phyloP scores from a whole-genome alignment of 2,329 filamentous ascomycete genomes.

The Xylaria sp. region DNA sequence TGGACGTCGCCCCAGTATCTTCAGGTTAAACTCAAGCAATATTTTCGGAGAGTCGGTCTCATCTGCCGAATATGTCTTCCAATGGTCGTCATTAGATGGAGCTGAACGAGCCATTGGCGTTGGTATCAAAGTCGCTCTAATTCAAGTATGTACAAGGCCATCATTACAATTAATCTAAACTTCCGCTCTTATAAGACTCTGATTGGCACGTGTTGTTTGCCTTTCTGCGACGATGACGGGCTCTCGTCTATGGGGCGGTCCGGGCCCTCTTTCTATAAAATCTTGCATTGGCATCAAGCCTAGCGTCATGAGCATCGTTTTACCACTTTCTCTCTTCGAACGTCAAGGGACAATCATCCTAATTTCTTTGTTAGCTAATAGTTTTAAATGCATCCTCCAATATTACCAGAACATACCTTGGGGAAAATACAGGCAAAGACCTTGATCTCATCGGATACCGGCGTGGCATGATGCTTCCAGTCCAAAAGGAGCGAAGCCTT shows the following conservation, averaged over 20 bases:
- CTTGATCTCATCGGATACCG: slow-evolving; percentile 90
- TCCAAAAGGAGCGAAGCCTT: slow-evolving; percentile 88
- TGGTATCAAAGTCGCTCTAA: slow-evolving; percentile 29
- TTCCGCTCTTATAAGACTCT: slow-evolving; percentile 20
- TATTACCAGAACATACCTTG: slow-evolving; percentile 68
- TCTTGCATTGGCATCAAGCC: slow-evolving; percentile 5
- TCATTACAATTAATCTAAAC: slow-evolving; percentile 41
- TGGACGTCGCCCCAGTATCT: neutral
- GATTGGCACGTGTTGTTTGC: slow-evolving; percentile 7
- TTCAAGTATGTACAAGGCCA: slow-evolving; percentile 37
- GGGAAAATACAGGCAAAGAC: slow-evolving; percentile 99
- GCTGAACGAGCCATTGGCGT: neutral
- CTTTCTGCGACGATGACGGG: slow-evolving; percentile 11
- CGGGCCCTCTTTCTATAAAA: slow-evolving; percentile 22
- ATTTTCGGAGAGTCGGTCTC: neutral
- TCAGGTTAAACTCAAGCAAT: neutral
- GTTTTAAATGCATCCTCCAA: neutral
- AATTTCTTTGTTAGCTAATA: slow-evolving; percentile 41
- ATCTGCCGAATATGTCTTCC: neutral
- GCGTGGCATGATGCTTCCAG: slow-evolving; percentile 89
- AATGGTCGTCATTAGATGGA: neutral
- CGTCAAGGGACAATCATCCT: slow-evolving; percentile 86
- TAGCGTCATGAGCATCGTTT: slow-evolving; percentile 18
- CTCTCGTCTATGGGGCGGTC: slow-evolving; percentile 5
- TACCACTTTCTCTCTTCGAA: slow-evolving; percentile 68